Evolutionary conservation across 2,329 filamentous ascomycete genomes (phyloP).

Genomic region (Colletotrichum caudatum): DNA sequence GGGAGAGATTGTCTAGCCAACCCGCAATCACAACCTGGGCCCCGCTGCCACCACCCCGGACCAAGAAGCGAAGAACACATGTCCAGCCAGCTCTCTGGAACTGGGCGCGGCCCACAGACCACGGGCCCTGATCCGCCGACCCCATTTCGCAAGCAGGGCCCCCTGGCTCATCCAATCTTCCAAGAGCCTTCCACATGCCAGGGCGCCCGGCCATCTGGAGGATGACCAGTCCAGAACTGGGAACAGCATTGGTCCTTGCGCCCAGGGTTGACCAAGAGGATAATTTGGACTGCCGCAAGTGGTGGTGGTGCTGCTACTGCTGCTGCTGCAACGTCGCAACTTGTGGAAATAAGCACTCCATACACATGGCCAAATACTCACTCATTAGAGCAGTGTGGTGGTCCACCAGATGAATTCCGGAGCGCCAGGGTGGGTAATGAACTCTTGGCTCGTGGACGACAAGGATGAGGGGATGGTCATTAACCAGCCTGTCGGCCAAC

Average conservation of each 20-base stretch:
- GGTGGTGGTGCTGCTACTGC: conserved; percentile 1
- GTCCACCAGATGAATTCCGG: conserved; percentile 16
- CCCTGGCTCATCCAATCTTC: conserved; percentile 41
- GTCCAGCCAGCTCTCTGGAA: conserved; percentile 32
- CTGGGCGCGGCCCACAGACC: conserved; percentile 16
- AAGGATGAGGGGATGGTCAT: background rate
- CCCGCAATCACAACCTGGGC: conserved; percentile 13
- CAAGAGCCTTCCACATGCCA: conserved; percentile 28
- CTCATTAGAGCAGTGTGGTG: conserved; percentile 31
- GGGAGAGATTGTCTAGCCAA: conserved; percentile 22
- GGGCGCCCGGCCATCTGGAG: conserved; percentile 26
- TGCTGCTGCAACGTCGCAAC: conserved; percentile 27
- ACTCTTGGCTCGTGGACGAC: conserved; percentile 35
- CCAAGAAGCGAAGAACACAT: conserved; percentile 32
- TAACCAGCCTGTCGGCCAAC: background rate
- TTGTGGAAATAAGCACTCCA: conserved; percentile 12
- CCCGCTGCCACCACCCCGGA: conserved; percentile 5
- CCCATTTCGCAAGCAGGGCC: conserved; percentile 29
- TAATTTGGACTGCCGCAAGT: conserved; percentile 30
- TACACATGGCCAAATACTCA: conserved; percentile 28
- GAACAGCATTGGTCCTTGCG: conserved; percentile 16
- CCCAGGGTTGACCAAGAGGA: conserved; percentile 23
- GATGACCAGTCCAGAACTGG: conserved; percentile 35
- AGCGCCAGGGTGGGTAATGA: conserved; percentile 5
- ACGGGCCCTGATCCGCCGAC: conserved; percentile 34